phyloP scores from a whole-genome alignment of 2,329 filamentous ascomycete genomes.

The Epichloe aotearoae region DNA sequence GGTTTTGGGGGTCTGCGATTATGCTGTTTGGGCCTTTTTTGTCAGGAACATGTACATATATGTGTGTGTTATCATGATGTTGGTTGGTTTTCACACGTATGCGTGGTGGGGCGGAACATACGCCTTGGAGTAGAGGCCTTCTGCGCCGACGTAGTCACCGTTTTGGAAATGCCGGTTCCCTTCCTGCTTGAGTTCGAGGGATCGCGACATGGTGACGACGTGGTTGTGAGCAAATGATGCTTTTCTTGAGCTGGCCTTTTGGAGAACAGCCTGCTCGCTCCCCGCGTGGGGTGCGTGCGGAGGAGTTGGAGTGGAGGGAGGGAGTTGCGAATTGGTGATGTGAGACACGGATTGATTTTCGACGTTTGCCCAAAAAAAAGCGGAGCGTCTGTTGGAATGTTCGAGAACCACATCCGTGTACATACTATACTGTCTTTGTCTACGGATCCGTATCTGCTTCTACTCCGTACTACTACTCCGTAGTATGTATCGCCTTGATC shows the following conservation, averaged over 20 bases:
- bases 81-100: no score
- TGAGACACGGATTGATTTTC: no score
- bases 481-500: not conserved
- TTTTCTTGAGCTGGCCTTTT: no score
- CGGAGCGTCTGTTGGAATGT: not conserved
- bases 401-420: not conserved
- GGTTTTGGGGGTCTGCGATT: slow-evolving; percentile 62
- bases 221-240: no score
- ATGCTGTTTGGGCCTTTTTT: slow-evolving; percentile 37
- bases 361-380: no score
- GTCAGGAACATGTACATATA: not conserved
- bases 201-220: slow-evolving; percentile 17
- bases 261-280: no score
- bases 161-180: slow-evolving; percentile 53
- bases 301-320: no score
- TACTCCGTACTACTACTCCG: no score
- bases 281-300: no score
- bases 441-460: no score
- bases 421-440: no score
- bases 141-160: slow-evolving; percentile 52
- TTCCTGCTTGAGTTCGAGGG: slow-evolving; percentile 36
- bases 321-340: no score
- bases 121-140: slow-evolving; percentile 60
- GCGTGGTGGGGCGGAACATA: slow-evolving; percentile 22
- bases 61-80: not conserved